Conservation (phyloP, 106 monocot genomes). For the Platanthera guangdongensis region DNA sequence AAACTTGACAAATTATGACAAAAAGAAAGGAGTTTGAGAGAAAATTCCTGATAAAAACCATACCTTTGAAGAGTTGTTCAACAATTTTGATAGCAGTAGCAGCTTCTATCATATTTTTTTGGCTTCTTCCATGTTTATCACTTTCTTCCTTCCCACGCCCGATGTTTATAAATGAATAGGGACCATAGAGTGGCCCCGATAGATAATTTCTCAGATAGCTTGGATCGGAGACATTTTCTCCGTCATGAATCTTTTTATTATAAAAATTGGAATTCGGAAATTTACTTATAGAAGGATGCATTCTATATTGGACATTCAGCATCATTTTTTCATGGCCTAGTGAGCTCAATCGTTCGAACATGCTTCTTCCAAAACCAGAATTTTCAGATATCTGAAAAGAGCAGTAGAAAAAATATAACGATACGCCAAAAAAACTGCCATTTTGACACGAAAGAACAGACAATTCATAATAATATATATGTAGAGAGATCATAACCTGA, state of each 20-base stretch:
- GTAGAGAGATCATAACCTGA: background rate
- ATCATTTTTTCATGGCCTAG: slow-evolving; percentile 41
- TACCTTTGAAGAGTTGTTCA: slow-evolving; percentile 12
- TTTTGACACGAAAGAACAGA: background rate
- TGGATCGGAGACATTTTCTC: slow-evolving; percentile 26
- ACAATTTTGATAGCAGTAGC: slow-evolving; percentile 29
- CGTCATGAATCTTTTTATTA: slow-evolving; percentile 25
- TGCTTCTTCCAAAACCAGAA: slow-evolving; percentile 46
- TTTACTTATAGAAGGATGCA: slow-evolving; percentile 71
- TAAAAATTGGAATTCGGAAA: slow-evolving; percentile 56
- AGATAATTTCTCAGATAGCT: slow-evolving; percentile 23
- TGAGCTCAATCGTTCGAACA: slow-evolving; percentile 56
- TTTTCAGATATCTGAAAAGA: slow-evolving; percentile 22
- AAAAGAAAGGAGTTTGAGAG: too few relatives aligned
- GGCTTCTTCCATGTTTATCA: slow-evolving; percentile 25
- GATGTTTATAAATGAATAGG: slow-evolving; percentile 50
- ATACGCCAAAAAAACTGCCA: too few relatives aligned
- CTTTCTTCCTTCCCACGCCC: slow-evolving; percentile 29
- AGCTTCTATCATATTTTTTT: slow-evolving; percentile 50
- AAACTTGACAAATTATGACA: background rate
- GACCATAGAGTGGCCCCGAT: slow-evolving; percentile 19
- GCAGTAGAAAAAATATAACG: too few relatives aligned
- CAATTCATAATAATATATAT: background rate
- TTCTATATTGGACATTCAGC: slow-evolving; percentile 67
- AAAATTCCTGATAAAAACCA: background rate